Evolutionary conservation across 495 filamentous ascomycete species (phyloP).

Genomic region (Trichoderma orchidacearum): DNA sequence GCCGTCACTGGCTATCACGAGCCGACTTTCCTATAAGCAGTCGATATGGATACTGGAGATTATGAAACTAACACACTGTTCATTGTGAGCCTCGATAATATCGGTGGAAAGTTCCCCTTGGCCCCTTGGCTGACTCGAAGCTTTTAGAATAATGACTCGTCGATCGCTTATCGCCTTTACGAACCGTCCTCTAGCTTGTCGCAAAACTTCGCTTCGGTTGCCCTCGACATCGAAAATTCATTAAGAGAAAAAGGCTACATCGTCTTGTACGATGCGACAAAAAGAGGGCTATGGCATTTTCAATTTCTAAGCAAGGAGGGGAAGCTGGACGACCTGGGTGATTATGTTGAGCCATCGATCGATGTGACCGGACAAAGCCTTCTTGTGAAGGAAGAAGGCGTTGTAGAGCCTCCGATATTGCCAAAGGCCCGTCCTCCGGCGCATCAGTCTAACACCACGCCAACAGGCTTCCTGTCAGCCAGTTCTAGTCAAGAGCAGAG

Average conservation of each 20-base stretch:
- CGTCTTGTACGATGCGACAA: slow-evolving; percentile 30
- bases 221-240: slow-evolving; percentile 27
- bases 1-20: background rate
- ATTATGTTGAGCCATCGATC: slow-evolving; percentile 18
- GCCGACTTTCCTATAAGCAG: background rate
- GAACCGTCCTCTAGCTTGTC: slow-evolving; percentile 24
- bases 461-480: slow-evolving; percentile 33
- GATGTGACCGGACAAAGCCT: slow-evolving; percentile 26
- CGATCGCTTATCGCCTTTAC: slow-evolving; percentile 31
- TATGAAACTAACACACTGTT: slow-evolving; percentile 39
- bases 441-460: slow-evolving; percentile 25
- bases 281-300: slow-evolving; percentile 39
- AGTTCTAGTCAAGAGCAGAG: slow-evolving; percentile 27
- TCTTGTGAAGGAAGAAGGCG: slow-evolving; percentile 25
- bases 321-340: slow-evolving; percentile 8
- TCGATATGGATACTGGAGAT: slow-evolving; percentile 39
- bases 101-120: background rate
- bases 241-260: slow-evolving; percentile 36
- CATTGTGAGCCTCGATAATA: slow-evolving; percentile 20
- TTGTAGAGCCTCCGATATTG: slow-evolving; percentile 30
- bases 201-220: slow-evolving; percentile 22
- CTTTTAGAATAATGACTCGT: slow-evolving; percentile 32
- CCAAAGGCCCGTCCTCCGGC: slow-evolving; percentile 22
- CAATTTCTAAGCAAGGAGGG: slow-evolving; percentile 21
- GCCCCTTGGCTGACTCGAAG: slow-evolving; percentile 7